Evolutionary conservation across 139 green algal genomes (phyloP), one percentile per base, ranked within the genome.

Genomic region (Auxenochlorella pyrenoidosa): DNA sequence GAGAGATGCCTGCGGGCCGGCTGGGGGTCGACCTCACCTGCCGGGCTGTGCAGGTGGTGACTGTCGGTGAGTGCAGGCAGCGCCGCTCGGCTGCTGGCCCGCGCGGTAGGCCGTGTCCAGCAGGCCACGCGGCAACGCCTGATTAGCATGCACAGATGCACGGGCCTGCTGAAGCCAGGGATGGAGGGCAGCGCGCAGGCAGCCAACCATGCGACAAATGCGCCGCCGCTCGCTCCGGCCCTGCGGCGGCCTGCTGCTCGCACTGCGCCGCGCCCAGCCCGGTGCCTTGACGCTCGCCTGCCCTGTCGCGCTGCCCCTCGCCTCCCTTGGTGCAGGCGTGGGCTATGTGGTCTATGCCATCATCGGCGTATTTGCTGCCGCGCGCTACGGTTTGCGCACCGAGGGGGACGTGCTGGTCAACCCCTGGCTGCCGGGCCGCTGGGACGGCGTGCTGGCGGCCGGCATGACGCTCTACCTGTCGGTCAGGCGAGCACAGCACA

Each of bases 351-450:
- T 88, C 30, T 94, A 94, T 58, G 71, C 84, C n/a, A 76, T 89
- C 1, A 75, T 93, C 22, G 92, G 92, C 44, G 70, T 94, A 5
- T 94, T 91, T 90, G 92, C 79, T 2, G 92, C 91, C 30, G 85
- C 92, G 1, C 88, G 92, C 54, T 94, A 89, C 77, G 92, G 92
- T 10, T 54, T 87, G 58, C 58, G 22, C 21, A 94, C 89, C 1
- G 47, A 90, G 44, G 92, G 92, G 1, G 90, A 94, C 79, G 60
- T 93, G 36, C 86, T 94, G n/a, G 85, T 91, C 5, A 94, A 94
- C 83, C 43, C 59, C 3, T 94, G 92, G 92, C 85, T 94, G 71
- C 77, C 77, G 40, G 89, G 86, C 19, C 47, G 41, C 18, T 82
- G 78, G 63, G 88, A 91, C 28, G 86, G 91, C 32, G 81, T 82